These are phyloP conservation scores for Erythrophleum fordii DNA, from an alignment of 306 rosid genomes.

Conservation along the genomic window DNA sequence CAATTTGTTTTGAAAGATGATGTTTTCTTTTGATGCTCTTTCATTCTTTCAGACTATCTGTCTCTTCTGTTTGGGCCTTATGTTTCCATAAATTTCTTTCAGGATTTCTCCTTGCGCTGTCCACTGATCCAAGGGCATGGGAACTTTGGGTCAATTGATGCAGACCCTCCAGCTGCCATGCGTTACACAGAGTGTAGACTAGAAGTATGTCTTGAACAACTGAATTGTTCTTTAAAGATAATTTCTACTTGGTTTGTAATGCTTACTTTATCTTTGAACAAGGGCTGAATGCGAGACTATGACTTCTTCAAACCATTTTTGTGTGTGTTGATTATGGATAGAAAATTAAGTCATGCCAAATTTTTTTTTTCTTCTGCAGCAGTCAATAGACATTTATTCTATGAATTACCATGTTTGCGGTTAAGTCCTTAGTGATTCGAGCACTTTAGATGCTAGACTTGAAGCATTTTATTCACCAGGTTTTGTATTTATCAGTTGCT, in stretches of 20 bases:
- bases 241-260: slow-evolving; percentile 20
- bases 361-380: neutral
- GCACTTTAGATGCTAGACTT: slow-evolving; percentile 2
- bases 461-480: neutral
- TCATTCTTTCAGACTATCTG: neutral
- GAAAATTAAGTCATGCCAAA: slow-evolving; percentile 18
- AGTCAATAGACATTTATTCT: neutral
- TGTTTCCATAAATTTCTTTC: slow-evolving; percentile 35
- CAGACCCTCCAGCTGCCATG: slow-evolving; percentile 99
- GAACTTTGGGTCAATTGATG: slow-evolving; percentile 95
- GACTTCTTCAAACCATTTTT: slow-evolving; percentile 22
- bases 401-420: neutral
- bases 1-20: neutral
- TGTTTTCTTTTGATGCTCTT: slow-evolving; percentile 5
- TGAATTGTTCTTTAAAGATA: slow-evolving; percentile 21
- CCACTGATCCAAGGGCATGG: slow-evolving; percentile 97
- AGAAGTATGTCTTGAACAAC: slow-evolving; percentile 61
- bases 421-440: neutral
- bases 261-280: slow-evolving; percentile 27
- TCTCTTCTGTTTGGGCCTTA: neutral
- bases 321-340: slow-evolving; percentile 5
- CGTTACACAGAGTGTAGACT: slow-evolving; percentile 98
- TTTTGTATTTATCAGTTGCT: slow-evolving; percentile 9
- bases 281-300: neutral
- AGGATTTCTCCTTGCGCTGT: slow-evolving; percentile 90